Percentiles rank a stretch among this genome's conserved stretches.
These are phyloP conservation scores for Lachnellula subtilissima DNA, from an alignment of 2,329 filamentous ascomycete genomes.

Conservation along the genomic window DNA sequence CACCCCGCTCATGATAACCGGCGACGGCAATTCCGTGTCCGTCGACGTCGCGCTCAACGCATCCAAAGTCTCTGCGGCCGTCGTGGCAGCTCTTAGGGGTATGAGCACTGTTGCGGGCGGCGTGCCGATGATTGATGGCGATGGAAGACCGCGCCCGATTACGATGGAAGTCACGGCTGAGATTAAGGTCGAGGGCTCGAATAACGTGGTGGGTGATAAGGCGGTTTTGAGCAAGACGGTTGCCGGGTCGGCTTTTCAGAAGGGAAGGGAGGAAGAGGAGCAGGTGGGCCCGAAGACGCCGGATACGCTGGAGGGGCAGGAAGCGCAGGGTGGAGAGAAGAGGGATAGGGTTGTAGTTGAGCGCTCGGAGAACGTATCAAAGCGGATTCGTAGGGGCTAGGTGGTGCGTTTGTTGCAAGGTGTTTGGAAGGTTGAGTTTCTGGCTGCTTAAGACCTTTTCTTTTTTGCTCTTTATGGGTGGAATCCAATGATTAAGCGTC, in stretches of 20 bases:
- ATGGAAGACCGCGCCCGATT: slow-evolving; percentile 40
- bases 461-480: not conserved
- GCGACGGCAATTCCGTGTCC: slow-evolving; percentile 44
- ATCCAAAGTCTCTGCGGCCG: slow-evolving; percentile 38
- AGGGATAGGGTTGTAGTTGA: slow-evolving; percentile 10
- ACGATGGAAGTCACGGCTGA: slow-evolving; percentile 43
- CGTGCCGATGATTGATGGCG: slow-evolving; percentile 44
- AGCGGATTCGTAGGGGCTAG: slow-evolving; percentile 10
- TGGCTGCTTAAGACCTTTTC: not conserved
- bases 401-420: not conserved
- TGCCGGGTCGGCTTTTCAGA: not conserved
- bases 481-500: not conserved
- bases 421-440: slow-evolving; percentile 1
- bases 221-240: slow-evolving; percentile 5
- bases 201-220: slow-evolving; percentile 40
- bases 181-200: slow-evolving; percentile 39
- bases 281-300: not conserved
- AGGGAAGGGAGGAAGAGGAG: slow-evolving; percentile 1
- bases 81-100: slow-evolving; percentile 42
- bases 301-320: slow-evolving; percentile 1
- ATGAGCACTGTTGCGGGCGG: slow-evolving; percentile 37
- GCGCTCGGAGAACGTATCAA: slow-evolving; percentile 7
- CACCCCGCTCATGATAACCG: slow-evolving; percentile 42
- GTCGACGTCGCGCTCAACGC: slow-evolving; percentile 38
- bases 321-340: not conserved